A percentile compares a stretch with the other conserved stretches of the same genome.
Evolutionary conservation across 306 rosid species (phyloP).

Genomic region (Psophocarpus tetragonolobus): DNA sequence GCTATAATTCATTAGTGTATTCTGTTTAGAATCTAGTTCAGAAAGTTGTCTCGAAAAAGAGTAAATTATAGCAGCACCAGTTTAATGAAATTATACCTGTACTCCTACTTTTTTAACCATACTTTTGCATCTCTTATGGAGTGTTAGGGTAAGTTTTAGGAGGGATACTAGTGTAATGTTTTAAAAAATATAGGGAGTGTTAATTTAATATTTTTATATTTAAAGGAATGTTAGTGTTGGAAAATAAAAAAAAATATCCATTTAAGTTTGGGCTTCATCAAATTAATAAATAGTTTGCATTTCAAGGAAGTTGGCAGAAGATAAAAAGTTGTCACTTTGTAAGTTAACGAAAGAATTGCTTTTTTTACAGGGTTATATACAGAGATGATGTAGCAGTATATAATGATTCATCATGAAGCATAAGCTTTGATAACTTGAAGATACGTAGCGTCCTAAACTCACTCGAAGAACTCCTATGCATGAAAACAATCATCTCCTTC

Average conservation of each 20-base stretch:
- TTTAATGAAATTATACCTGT: no score
- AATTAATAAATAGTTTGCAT: neutral
- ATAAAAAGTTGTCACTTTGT: no score
- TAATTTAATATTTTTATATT: no score
- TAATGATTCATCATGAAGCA: neutral
- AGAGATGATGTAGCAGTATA: neutral
- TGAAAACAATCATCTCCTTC: constrained; percentile 68
- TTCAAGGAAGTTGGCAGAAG: neutral
- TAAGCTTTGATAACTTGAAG: constrained; percentile 38
- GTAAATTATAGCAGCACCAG: no score
- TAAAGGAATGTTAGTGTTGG: no score
- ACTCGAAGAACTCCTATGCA: constrained; percentile 80
- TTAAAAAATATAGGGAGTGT: no score
- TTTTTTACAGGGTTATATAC: neutral
- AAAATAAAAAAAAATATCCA: no score
- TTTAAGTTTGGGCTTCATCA: neutral
- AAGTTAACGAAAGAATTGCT: neutral
- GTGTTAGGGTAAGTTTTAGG: no score
- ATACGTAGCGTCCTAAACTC: constrained; percentile 87
- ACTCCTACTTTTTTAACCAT: no score
- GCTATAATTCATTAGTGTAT: neutral
- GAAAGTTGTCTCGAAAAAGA: neutral
- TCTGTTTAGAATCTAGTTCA: neutral
- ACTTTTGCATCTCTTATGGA: no score
- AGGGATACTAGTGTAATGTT: no score